A percentile compares a stretch with the other conserved stretches of the same genome.
These are phyloP conservation scores for Capsella rubella DNA, from an alignment of 441 rosid genomes.

Conservation along the genomic window DNA sequence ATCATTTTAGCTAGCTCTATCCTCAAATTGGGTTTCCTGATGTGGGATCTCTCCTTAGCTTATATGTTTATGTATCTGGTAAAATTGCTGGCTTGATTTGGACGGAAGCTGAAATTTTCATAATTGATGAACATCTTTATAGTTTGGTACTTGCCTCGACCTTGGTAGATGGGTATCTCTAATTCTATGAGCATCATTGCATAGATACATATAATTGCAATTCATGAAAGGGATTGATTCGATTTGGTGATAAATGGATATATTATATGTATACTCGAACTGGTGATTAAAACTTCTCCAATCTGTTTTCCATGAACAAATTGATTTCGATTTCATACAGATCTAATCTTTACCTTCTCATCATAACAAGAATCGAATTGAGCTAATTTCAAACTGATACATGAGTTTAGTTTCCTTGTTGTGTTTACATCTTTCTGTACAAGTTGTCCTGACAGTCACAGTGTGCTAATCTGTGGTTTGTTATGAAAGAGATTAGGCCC, in stretches of 20 bases:
- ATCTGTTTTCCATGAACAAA: neutral
- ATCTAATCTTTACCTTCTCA: neutral
- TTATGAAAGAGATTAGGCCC: neutral
- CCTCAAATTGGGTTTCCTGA: constrained; percentile 15
- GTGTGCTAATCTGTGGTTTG: constrained; percentile 11
- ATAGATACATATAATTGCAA: neutral
- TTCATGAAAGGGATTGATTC: constrained; percentile 13
- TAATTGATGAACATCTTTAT: constrained; percentile 2
- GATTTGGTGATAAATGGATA: neutral
- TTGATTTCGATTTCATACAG: constrained; percentile 3
- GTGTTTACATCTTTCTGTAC: constrained; percentile 17
- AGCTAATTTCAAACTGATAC: neutral
- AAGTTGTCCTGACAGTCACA: neutral
- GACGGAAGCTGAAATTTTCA: neutral
- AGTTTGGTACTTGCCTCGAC: neutral
- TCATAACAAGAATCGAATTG: neutral
- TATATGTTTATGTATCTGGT: constrained; percentile 4
- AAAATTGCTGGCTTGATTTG: constrained; percentile 21
- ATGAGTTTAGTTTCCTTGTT: neutral
- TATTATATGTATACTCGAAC: too few relatives aligned
- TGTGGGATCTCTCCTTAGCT: constrained; percentile 29
- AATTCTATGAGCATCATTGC: constrained; percentile 18
- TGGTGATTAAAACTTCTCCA: constrained; percentile 10
- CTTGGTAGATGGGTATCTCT: constrained; percentile 4
- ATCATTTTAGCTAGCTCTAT: constrained; percentile 1